Conservation (phyloP, 148 eudicot genomes). For the Rhododendron williamsianum region DNA sequence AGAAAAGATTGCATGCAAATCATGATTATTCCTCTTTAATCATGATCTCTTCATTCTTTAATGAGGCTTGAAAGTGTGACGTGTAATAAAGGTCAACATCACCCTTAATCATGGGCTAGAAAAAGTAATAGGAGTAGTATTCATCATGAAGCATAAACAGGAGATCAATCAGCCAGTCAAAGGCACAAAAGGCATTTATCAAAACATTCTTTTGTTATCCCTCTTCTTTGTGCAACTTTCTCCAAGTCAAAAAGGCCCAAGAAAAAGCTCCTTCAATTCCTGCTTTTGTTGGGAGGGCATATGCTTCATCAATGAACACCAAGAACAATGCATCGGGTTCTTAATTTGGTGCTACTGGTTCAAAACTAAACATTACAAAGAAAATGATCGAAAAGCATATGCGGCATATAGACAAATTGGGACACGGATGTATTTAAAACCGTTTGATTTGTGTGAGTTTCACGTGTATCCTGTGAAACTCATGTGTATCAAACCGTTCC, state of each 20-base stretch:
- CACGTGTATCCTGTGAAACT: neutral
- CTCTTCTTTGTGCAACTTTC: neutral
- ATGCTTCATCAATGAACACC: constrained; percentile 17
- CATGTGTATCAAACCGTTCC: neutral
- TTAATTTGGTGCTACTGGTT: neutral
- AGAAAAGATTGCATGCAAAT: neutral
- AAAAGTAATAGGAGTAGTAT: neutral
- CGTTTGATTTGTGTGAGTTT: neutral
- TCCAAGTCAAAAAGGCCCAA: constrained; percentile 17
- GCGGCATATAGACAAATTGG: neutral
- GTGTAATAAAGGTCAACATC: neutral
- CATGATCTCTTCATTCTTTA: neutral
- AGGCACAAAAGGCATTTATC: neutral
- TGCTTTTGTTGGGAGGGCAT: neutral
- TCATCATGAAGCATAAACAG: neutral
- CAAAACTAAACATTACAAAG: neutral
- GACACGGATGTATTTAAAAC: neutral
- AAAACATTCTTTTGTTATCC: neutral
- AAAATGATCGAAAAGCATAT: neutral
- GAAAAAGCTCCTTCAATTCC: neutral
- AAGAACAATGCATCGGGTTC: constrained; percentile 3
- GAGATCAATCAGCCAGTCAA: neutral
- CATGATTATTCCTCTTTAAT: neutral
- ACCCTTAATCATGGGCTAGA: neutral
- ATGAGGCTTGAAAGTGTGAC: neutral